Percentiles rank a stretch among this genome's conserved stretches.
Evolutionary conservation across 1,139 yeast species (phyloP).

Genomic region (Yamadazyma conglobata): DNA sequence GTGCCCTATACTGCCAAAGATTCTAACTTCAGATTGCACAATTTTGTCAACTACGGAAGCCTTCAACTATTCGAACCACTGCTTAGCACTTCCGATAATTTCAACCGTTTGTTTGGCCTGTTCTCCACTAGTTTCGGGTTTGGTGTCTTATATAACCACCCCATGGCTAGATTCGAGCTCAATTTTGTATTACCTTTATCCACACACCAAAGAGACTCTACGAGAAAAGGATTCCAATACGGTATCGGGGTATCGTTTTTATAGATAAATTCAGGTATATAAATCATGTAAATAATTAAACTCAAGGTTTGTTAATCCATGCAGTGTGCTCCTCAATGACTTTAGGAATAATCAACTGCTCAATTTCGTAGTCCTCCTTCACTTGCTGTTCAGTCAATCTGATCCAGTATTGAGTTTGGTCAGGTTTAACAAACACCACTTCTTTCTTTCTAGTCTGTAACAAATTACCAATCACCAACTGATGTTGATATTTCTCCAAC

Average conservation of each 20-base stretch:
- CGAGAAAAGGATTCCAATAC: slow-evolving; percentile 85
- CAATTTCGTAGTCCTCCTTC: slow-evolving; percentile 53
- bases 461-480: slow-evolving; percentile 90
- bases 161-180: slow-evolving; percentile 87
- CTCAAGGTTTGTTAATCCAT: slow-evolving; percentile 45
- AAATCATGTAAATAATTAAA: slow-evolving; percentile 1
- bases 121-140: slow-evolving; percentile 61
- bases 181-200: slow-evolving; percentile 79
- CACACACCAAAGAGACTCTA: slow-evolving; percentile 59
- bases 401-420: slow-evolving; percentile 47
- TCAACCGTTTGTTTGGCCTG: slow-evolving; percentile 26
- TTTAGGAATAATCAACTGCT: slow-evolving; percentile 71
- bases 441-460: slow-evolving; percentile 84
- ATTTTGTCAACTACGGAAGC: slow-evolving; percentile 72
- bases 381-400: slow-evolving; percentile 43
- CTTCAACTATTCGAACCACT: slow-evolving; percentile 23
- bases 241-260: slow-evolving; percentile 87
- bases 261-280: slow-evolving; percentile 39
- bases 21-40: slow-evolving; percentile 66
- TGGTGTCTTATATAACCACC: slow-evolving; percentile 81
- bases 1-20: slow-evolving; percentile 57
- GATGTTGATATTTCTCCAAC: slow-evolving; percentile 81
- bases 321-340: slow-evolving; percentile 58
- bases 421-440: slow-evolving; percentile 77
- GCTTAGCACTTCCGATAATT: slow-evolving; percentile 10